A percentile compares a stretch with the other conserved stretches of the same genome.
Conservation (phyloP, 805 yeast species). For the Teunomyces funiuensis region DNA sequence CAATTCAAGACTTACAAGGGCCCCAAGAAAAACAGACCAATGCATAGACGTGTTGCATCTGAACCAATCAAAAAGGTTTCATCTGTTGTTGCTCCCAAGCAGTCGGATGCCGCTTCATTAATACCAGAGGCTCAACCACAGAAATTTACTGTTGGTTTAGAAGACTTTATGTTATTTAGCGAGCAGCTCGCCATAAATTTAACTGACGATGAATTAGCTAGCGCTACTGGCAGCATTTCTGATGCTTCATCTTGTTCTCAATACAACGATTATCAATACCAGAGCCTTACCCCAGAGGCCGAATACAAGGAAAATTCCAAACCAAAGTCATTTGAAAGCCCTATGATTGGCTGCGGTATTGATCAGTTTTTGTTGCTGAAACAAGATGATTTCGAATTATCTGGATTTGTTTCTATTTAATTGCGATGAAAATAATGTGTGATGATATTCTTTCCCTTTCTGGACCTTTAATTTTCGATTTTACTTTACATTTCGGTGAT, state of each 20-base stretch:
- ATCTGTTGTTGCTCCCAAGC: not conserved
- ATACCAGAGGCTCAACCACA: slow-evolving; percentile 6
- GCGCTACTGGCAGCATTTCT: slow-evolving; percentile 9
- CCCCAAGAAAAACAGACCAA: slow-evolving; percentile 22
- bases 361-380: slow-evolving; percentile 23
- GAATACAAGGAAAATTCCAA: slow-evolving; percentile 17
- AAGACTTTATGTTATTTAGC: slow-evolving; percentile 29
- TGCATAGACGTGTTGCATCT: slow-evolving; percentile 22
- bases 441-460: not conserved
- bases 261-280: slow-evolving; percentile 8
- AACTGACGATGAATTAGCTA: slow-evolving; percentile 9
- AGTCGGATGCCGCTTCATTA: slow-evolving; percentile 5
- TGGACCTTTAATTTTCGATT: not conserved
- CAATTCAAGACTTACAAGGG: slow-evolving; percentile 33
- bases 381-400: slow-evolving; percentile 27
- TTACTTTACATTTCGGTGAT: not conserved
- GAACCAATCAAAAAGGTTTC: slow-evolving; percentile 15
- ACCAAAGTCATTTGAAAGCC: slow-evolving; percentile 16
- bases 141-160: slow-evolving; percentile 17
- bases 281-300: slow-evolving; percentile 20
- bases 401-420: slow-evolving; percentile 19
- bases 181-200: slow-evolving; percentile 19
- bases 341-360: slow-evolving; percentile 17
- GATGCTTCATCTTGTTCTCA: not conserved
- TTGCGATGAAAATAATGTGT: not conserved